Base-by-base conservation (phyloP, 257 asterid species). In the Rubia yunnanensis region DNA sequence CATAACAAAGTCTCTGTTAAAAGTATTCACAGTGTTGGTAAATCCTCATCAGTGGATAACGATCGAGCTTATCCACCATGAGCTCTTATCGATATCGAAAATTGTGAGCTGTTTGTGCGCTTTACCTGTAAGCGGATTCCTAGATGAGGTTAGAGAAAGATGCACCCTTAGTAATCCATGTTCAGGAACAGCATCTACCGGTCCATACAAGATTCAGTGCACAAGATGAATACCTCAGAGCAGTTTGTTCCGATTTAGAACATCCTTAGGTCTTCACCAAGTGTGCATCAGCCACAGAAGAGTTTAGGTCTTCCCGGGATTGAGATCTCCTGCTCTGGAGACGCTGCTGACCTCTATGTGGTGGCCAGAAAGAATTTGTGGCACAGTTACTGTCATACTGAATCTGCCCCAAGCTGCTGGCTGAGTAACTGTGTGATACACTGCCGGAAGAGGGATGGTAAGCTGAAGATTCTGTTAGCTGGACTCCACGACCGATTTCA, bases 311-410 rank as follows among this genome's bases (percentile, higher is more conserved):
- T 72, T 90, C 99, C 69, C 97, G 83, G 58, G 97, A 94, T 71
- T 88, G 97, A 31, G 99, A 94, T 77, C 95, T 79, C 74, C 98
- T 79, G 70, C 98, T 91, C 48, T 88, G 98, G 24, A 91, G 94
- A 26, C 80, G 92, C 84, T 71, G 78, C 66, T 86, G 88, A 41
- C 89, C 68, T 66, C 96, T 65, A 62, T 84, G 86, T 3, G 96
- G 84, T 9, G 87, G 70, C 89, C 97, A 79, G 74, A 79, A 80
- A n/a, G 91, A 73, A 65, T 84, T 77, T 57, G 77, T 71, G 72
- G 73, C 74, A 68, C 59, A 8, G 28, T 26, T 74, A 70, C 63
- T 64, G 79, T 85, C 96, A 55, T 71, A 79, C 41, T 85, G 95
- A 89, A 88, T 80, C 82, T 82, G 92, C 27, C 89, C 96, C 77